Base-by-base conservation (phyloP, 2,329 filamentous ascomycete species). In the Onygenales sp. region DNA sequence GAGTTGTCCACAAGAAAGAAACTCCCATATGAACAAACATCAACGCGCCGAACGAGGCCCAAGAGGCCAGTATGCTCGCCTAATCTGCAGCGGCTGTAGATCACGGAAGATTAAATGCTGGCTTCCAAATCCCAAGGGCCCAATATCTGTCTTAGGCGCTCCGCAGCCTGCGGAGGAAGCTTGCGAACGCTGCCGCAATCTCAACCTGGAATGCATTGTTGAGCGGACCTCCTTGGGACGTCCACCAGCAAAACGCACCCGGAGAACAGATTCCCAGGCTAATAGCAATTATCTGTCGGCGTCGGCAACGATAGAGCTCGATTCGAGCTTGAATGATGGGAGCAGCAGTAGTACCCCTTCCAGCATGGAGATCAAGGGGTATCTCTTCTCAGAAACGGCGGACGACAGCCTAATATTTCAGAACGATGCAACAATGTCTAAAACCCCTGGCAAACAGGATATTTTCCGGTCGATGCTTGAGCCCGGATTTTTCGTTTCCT, bases 41-140 rank as follows among this genome's bases (percentile, higher is more conserved):
- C 21, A 27, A 42, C 21, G 13, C 8, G 38, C 14, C 3, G 48
- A 50, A 43, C 48, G 48, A 50, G 36, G 48, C 6, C 48, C 48
- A 6, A 39, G 48, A n/a, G 58, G 57, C 38, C 55, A 57, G 54
- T 60, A 60, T 43, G 50, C 59, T 2, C 55, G 56, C 11, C 44
- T 56, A 43, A 58, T 60, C 21, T 61, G 59, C 50, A 52, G 54
- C 5, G 51, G 57, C 11, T 61, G 59, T 38, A 51, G 59, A 45
- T 52, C 59, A 10, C 49, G 58, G 21, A 61, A 59, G 38, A 60
- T 61, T 49, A 61, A 61, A 58, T 60, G 59, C 31, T 48, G 53
- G 5, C 51, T 61, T 13, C 58, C 57, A 27, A 36, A 51, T 46
- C 32, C 45, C 3, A 31, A 38, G 7, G 49, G 39, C n/a, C 21